Percentiles rank a stretch among this genome's conserved stretches.
Conservation (phyloP, 805 yeast genomes). For the Candida caryicola region DNA sequence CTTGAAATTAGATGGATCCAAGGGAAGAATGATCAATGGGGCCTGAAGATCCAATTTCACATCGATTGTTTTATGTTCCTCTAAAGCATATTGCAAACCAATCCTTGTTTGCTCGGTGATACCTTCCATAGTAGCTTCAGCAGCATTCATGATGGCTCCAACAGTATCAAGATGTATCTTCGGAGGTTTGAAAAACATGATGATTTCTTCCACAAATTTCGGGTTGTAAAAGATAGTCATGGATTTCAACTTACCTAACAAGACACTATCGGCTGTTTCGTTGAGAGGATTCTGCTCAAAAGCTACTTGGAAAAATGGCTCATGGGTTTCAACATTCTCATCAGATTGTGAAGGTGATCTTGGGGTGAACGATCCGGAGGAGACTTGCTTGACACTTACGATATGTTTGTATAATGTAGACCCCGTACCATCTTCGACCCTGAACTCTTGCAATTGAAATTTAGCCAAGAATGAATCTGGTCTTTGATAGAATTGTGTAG, state of each 20-base stretch:
- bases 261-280: constrained; percentile 73
- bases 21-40: constrained; percentile 83
- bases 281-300: constrained; percentile 88
- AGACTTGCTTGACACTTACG: constrained; percentile 71
- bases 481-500: constrained; percentile 68
- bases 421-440: constrained; percentile 83
- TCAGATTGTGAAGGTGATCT: constrained; percentile 36
- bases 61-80: constrained; percentile 89
- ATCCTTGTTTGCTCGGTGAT: constrained; percentile 84
- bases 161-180: constrained; percentile 81
- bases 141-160: constrained; percentile 88
- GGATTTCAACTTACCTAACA: constrained; percentile 72
- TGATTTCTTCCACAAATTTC: constrained; percentile 72
- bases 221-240: constrained; percentile 90
- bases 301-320: constrained; percentile 76
- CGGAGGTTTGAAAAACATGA: constrained; percentile 81
- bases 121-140: constrained; percentile 92
- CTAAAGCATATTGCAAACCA: constrained; percentile 89
- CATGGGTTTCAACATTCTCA: constrained; percentile 20
- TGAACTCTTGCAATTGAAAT: constrained; percentile 75
- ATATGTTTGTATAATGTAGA: constrained; percentile 80
- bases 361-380: not conserved
- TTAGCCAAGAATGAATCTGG: constrained; percentile 73
- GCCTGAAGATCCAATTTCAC: constrained; percentile 89
- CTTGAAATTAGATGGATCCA: constrained; percentile 72